Conservation (phyloP, 805 yeast genomes). For the Komagataella populi region DNA sequence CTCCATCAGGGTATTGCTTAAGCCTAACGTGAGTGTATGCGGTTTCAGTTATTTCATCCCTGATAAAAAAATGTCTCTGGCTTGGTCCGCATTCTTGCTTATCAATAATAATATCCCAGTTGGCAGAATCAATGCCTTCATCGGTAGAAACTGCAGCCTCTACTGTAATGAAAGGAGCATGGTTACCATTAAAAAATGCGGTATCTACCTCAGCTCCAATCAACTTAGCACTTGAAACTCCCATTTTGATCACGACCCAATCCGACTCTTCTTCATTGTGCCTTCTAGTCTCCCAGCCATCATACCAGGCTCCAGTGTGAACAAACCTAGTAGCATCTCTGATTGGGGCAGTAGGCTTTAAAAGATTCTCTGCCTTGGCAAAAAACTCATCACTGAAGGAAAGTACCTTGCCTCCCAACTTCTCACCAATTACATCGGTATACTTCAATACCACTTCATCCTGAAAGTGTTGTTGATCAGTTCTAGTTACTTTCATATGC, state of each 20-base stretch:
- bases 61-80: conserved; percentile 70
- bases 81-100: conserved; percentile 80
- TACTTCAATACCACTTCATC: conserved; percentile 32
- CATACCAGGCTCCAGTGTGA: conserved; percentile 92
- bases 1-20: conserved; percentile 96
- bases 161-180: conserved; percentile 81
- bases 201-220: conserved; percentile 88
- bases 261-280: conserved; percentile 79
- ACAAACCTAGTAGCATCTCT: conserved; percentile 71
- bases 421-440: conserved; percentile 71
- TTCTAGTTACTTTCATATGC: neutral
- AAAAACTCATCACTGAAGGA: conserved; percentile 84
- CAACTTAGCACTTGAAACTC: conserved; percentile 69
- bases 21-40: conserved; percentile 71
- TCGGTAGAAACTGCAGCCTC: conserved; percentile 44
- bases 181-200: conserved; percentile 89
- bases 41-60: conserved; percentile 40
- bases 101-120: conserved; percentile 64
- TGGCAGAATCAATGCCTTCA: conserved; percentile 16
- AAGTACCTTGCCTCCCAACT: conserved; percentile 66
- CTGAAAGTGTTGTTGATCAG: conserved; percentile 26
- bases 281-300: conserved; percentile 97
- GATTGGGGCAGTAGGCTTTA: conserved; percentile 69
- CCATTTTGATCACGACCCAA: conserved; percentile 75
- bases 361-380: conserved; percentile 81